phyloP scores from a whole-genome alignment of 768 basidiomycete species.

The Clathrus columnatus region DNA sequence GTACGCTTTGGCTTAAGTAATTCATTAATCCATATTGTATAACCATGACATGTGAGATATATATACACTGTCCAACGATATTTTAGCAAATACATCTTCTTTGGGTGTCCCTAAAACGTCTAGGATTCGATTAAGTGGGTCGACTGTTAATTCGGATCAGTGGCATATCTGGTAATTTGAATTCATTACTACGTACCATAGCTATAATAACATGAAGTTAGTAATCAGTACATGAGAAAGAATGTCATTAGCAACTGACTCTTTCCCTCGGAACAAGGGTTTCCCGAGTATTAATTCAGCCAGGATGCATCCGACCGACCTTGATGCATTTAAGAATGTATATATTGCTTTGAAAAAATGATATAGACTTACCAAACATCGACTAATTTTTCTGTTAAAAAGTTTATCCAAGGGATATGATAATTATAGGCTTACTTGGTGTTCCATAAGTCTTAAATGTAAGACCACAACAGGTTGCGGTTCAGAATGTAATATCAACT shows the following conservation, averaged over 20 bases:
- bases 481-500: too few species aligned
- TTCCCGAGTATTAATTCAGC: conserved; percentile 80
- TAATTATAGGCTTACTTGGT: conserved; percentile 54
- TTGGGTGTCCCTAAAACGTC: conserved; percentile 85
- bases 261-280: conserved; percentile 93
- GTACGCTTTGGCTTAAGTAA: conserved; percentile 83
- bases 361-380: conserved; percentile 61
- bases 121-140: conserved; percentile 90
- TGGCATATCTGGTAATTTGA: not conserved
- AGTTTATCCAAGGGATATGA: conserved; percentile 9
- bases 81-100: conserved; percentile 61
- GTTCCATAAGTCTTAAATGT: conserved; percentile 84
- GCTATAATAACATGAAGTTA: conserved; percentile 29
- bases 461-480: too few species aligned
- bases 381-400: conserved; percentile 37
- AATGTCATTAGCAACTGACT: conserved; percentile 47
- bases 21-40: not conserved
- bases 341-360: not conserved
- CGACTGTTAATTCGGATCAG: conserved; percentile 41
- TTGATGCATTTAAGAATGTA: not conserved
- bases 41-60: not conserved
- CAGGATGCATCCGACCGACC: conserved; percentile 87
- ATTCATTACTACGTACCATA: conserved; percentile 55
- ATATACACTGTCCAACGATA: conserved; percentile 88
- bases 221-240: conserved; percentile 21